A percentile compares a stretch with the other conserved stretches of the same genome.
Conservation (phyloP, 75 land plant genomes). For the Pinus tabuliformis region DNA sequence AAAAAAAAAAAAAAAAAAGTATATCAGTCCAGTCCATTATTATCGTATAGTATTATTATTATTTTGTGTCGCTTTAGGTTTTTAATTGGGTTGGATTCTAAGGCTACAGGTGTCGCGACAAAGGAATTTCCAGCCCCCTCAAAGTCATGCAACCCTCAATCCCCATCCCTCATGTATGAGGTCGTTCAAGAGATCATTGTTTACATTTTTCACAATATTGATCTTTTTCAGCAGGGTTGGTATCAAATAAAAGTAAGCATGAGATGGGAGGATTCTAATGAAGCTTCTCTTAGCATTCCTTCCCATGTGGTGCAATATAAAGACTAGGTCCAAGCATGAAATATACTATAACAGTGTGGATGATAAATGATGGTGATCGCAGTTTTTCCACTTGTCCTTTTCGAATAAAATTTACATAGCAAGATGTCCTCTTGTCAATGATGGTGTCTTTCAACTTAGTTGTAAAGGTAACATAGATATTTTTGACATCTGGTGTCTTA, state of each 20-base stretch:
- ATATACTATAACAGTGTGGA: too few species aligned
- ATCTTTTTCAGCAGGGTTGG: conserved; percentile 85
- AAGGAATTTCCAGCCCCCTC: background rate
- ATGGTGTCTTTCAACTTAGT: conserved; percentile 1
- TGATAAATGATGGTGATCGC: too few species aligned
- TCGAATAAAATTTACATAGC: too few species aligned
- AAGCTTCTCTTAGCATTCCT: too few species aligned
- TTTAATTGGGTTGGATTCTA: conserved; percentile 30
- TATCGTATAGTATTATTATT: background rate
- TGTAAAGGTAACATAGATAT: too few species aligned
- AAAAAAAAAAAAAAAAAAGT: background rate
- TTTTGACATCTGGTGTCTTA: too few species aligned
- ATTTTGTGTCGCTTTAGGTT: conserved; percentile 43
- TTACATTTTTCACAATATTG: conserved; percentile 87
- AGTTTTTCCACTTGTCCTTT: too few species aligned
- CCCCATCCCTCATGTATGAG: conserved; percentile 46
- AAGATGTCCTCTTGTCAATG: too few species aligned
- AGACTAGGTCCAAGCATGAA: too few species aligned
- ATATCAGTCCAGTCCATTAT: background rate
- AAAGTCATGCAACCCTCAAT: too few species aligned
- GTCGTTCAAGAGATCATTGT: conserved; percentile 62
- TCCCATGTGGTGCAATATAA: too few species aligned
- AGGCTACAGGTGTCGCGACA: conserved; percentile 1
- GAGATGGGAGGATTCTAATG: conserved; percentile 59
- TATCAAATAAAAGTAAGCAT: conserved; percentile 69